Conservation (phyloP, 2,329 filamentous ascomycete species). For the Talaromyces pinophilus region DNA sequence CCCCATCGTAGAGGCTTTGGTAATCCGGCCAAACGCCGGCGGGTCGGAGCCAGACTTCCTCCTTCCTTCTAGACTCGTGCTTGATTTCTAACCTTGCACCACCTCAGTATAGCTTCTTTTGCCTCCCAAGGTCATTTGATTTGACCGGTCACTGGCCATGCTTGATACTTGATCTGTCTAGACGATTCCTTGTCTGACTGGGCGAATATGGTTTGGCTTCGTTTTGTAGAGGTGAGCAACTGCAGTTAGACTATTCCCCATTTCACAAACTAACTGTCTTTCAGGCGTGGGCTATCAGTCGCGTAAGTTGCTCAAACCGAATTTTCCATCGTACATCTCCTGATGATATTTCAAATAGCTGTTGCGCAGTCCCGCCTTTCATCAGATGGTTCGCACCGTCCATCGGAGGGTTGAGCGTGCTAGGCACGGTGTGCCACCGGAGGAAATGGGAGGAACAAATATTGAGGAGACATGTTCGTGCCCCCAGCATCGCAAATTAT, state of each 20-base stretch:
- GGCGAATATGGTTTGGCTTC: slow-evolving; percentile 30
- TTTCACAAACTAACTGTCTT: slow-evolving; percentile 14
- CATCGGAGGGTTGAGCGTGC: slow-evolving; percentile 46
- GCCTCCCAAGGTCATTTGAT: slow-evolving; percentile 1
- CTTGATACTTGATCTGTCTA: background rate
- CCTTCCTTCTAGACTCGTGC: background rate
- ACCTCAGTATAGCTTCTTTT: background rate
- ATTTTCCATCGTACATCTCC: slow-evolving; percentile 20
- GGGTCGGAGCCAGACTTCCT: background rate
- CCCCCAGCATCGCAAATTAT: background rate
- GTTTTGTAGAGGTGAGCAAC: slow-evolving; percentile 38
- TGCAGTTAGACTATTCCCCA: slow-evolving; percentile 4
- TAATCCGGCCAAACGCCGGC: background rate
- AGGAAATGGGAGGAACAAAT: slow-evolving; percentile 47
- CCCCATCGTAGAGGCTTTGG: no score
- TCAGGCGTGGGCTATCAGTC: slow-evolving; percentile 41
- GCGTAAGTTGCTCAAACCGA: slow-evolving; percentile 34
- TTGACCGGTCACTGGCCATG: background rate
- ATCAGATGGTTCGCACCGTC: slow-evolving; percentile 46
- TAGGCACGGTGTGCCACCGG: slow-evolving; percentile 45
- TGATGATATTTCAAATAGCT: slow-evolving; percentile 34
- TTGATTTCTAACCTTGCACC: slow-evolving; percentile 1
- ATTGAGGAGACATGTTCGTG: slow-evolving; percentile 39
- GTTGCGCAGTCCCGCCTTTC: slow-evolving; percentile 46
- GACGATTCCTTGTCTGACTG: slow-evolving; percentile 17